phyloP scores from a whole-genome alignment of 495 filamentous ascomycete species.

The Xylaria castorea region DNA sequence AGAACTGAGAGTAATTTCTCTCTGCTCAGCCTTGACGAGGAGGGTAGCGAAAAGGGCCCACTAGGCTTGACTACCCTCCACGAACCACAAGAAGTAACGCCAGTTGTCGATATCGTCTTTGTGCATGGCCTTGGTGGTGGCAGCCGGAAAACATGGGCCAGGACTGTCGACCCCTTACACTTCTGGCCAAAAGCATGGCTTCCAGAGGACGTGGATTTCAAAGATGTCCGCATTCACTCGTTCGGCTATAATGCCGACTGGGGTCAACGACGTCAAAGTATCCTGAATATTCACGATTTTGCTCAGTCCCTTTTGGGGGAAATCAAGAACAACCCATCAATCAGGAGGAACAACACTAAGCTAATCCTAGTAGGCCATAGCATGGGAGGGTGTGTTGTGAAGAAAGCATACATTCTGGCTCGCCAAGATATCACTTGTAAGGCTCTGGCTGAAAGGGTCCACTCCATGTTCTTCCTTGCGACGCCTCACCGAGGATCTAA shows the following conservation, averaged over 20 bases:
- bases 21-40: conserved; percentile 5
- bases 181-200: conserved; percentile 46
- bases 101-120: conserved; percentile 48
- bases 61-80: conserved; percentile 49
- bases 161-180: conserved; percentile 31
- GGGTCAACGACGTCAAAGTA: conserved; percentile 38
- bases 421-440: conserved; percentile 36
- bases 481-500: conserved; percentile 61
- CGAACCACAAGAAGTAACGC: conserved; percentile 34
- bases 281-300: conserved; percentile 54
- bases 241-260: conserved; percentile 45
- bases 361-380: conserved; percentile 59
- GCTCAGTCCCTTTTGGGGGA: conserved; percentile 49
- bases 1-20: conserved; percentile 6
- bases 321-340: conserved; percentile 43
- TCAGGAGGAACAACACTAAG: conserved; percentile 38
- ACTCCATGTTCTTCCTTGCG: conserved; percentile 57
- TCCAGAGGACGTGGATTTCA: conserved; percentile 37
- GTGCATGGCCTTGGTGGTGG: conserved; percentile 45
- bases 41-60: conserved; percentile 30
- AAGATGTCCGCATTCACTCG: conserved; percentile 35
- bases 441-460: conserved; percentile 44
- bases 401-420: conserved; percentile 49
- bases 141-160: conserved; percentile 42
- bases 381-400: conserved; percentile 63